phyloP scores from a whole-genome alignment of 352 stramenopile species.

The Saprolegnia parasitica region DNA sequence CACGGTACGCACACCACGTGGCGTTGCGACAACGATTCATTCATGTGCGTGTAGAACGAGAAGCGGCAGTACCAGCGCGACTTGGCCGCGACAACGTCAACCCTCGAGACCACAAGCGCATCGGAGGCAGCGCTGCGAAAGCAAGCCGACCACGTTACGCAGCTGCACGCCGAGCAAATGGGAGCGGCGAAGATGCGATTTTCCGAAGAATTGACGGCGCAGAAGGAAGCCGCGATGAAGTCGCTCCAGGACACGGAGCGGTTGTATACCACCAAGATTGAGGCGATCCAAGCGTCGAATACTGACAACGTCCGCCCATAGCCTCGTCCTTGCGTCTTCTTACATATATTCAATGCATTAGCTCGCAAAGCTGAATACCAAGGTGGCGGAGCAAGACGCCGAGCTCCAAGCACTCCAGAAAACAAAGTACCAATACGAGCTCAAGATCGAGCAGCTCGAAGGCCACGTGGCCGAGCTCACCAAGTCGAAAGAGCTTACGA shows the following conservation, averaged over 20 bases:
- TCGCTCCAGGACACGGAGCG: conserved; percentile 56
- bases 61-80: conserved; percentile 13
- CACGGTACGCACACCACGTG: conserved; percentile 25
- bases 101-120: neutral
- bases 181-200: conserved; percentile 1
- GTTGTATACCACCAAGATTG: conserved; percentile 63
- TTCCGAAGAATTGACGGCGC: conserved; percentile 23
- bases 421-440: conserved; percentile 71
- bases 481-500: conserved; percentile 39
- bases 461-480: conserved; percentile 55
- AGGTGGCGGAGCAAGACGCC: conserved; percentile 46
- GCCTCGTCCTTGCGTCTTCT: neutral
- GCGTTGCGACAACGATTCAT: neutral
- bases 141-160: conserved; percentile 14
- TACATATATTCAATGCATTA: no score
- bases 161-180: conserved; percentile 23
- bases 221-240: conserved; percentile 37
- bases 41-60: conserved; percentile 17
- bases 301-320: conserved; percentile 53
- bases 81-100: neutral
- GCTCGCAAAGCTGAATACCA: conserved; percentile 43
- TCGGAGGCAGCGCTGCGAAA: conserved; percentile 20
- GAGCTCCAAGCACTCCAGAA: conserved; percentile 58
- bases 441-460: conserved; percentile 68
- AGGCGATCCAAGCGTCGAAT: conserved; percentile 47